Evolutionary conservation across 768 basidiomycete genomes (phyloP).

Genomic region (Holtermanniella nyarrowii): DNA sequence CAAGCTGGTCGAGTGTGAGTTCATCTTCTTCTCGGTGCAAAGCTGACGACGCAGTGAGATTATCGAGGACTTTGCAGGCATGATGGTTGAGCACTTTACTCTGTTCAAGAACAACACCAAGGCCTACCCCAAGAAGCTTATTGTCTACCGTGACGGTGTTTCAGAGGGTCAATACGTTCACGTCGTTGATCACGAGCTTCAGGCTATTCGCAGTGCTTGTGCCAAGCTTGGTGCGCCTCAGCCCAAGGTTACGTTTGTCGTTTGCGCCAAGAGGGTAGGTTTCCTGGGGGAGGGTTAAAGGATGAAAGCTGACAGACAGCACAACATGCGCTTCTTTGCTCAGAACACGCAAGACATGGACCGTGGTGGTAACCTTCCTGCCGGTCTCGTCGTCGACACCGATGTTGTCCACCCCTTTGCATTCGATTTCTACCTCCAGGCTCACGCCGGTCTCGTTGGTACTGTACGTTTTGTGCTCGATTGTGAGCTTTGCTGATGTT

Average conservation of each 20-base stretch:
- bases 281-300: too few relatives aligned
- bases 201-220: conserved; percentile 32
- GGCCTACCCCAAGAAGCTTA: conserved; percentile 27
- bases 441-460: conserved; percentile 35
- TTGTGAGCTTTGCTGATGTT: background rate
- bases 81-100: conserved; percentile 34
- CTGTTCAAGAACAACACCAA: conserved; percentile 30
- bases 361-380: conserved; percentile 30
- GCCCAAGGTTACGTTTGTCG: conserved; percentile 16
- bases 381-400: conserved; percentile 33
- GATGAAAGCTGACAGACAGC: too few relatives aligned
- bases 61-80: conserved; percentile 33
- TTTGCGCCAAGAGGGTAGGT: conserved; percentile 39
- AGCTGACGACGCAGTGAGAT: conserved; percentile 17
- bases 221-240: conserved; percentile 12
- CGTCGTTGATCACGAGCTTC: conserved; percentile 33
- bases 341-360: conserved; percentile 17
- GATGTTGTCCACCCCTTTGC: conserved; percentile 35
- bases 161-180: conserved; percentile 39
- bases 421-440: conserved; percentile 39
- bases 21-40: background rate
- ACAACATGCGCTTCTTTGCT: conserved; percentile 38
- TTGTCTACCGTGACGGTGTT: conserved; percentile 41
- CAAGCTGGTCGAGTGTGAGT: conserved; percentile 30
- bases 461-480: conserved; percentile 6